Evolutionary conservation across 169 alveolate species (phyloP), one percentile per base, ranked within the genome.

Genomic region (Plasmodium vivax): DNA sequence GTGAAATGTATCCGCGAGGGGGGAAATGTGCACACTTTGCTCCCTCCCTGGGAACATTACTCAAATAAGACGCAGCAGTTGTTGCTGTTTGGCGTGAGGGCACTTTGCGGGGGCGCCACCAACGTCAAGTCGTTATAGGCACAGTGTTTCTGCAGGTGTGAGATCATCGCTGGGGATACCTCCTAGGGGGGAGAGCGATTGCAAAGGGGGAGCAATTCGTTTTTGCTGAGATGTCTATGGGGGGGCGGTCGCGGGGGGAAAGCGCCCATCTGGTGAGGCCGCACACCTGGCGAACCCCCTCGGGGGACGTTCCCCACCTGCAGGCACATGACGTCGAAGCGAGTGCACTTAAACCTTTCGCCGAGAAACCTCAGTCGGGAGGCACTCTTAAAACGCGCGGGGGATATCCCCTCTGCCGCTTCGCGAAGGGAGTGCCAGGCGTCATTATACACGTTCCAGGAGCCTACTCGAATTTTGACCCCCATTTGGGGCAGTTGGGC

Each of bases 41-140:
- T 30, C 68, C 72, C 68, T 58, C 68, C 23, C 30, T n/a, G 77
- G 23, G n/a, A 19, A 36, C 14, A 19, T 36, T 85, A 85, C 93
- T 68, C 62, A 68, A 74, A 85, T 36, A 77, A 32, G 47, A 85
- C 43, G 30, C 93, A 85, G 30, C 93, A 84, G 34, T 85, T 85
- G 93, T 85, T 85, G 38, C 85, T 75, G 12, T 9, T 85, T 2
- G 93, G 23, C 32, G 41, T 16, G 8, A 30, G 51, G 47, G 56
- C 34, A 72, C 36, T 71, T 23, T 71, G 58, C 54, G 45, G 4
- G 23, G 93, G 74, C 6, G 43, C 27, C n/a, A 74, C 81, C 34
- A 85, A 74, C 9, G 58, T 77, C 19, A 85, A 38, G 36, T 54
- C 75, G 16, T 74, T 12, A 23, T 73, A 6, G 0, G 14, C 12